A percentile compares a stretch with the other conserved stretches of the same genome.
Evolutionary conservation across 2,329 filamentous ascomycete species (phyloP).

Genomic region (Colletotrichum lini): DNA sequence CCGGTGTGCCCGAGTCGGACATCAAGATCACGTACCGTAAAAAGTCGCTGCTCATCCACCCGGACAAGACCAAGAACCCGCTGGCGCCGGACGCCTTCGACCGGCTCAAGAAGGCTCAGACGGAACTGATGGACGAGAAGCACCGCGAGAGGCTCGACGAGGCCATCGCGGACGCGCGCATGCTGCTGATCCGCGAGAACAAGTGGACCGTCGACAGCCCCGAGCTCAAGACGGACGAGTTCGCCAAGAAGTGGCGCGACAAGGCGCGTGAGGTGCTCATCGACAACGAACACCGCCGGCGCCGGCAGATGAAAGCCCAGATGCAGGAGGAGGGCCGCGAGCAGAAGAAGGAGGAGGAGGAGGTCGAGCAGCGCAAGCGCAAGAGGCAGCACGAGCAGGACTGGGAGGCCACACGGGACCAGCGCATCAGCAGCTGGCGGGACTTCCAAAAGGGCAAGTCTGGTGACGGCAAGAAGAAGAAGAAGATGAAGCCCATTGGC

Average conservation of each 20-base stretch:
- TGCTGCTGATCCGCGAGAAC: slow-evolving; percentile 93
- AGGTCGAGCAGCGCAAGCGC: slow-evolving; percentile 83
- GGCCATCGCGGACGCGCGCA: slow-evolving; percentile 94
- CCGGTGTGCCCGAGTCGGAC: slow-evolving; percentile 94
- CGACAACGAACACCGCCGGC: slow-evolving; percentile 89
- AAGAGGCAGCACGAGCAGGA: slow-evolving; percentile 94
- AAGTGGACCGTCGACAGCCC: slow-evolving; percentile 92
- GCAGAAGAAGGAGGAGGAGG: slow-evolving; percentile 88
- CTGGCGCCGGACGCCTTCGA: slow-evolving; percentile 96
- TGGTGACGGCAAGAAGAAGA: slow-evolving; percentile 64
- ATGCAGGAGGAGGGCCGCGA: slow-evolving; percentile 97
- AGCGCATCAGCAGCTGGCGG: slow-evolving; percentile 94
- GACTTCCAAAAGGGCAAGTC: slow-evolving; percentile 86
- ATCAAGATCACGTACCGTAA: slow-evolving; percentile 96
- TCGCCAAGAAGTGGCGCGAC: slow-evolving; percentile 88
- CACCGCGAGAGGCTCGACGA: slow-evolving; percentile 89
- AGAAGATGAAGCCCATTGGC: slow-evolving; percentile 77
- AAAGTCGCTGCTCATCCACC: slow-evolving; percentile 99
- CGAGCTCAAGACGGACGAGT: slow-evolving; percentile 87
- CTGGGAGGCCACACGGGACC: slow-evolving; percentile 94
- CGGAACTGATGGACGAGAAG: slow-evolving; percentile 93
- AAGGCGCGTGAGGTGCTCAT: slow-evolving; percentile 92
- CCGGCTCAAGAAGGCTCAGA: slow-evolving; percentile 94
- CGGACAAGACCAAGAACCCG: slow-evolving; percentile 95
- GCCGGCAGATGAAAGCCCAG: slow-evolving; percentile 90